A percentile compares a stretch with the other conserved stretches of the same genome.
phyloP scores from a whole-genome alignment of 257 asterid genomes.

The Mitragyna speciosa region DNA sequence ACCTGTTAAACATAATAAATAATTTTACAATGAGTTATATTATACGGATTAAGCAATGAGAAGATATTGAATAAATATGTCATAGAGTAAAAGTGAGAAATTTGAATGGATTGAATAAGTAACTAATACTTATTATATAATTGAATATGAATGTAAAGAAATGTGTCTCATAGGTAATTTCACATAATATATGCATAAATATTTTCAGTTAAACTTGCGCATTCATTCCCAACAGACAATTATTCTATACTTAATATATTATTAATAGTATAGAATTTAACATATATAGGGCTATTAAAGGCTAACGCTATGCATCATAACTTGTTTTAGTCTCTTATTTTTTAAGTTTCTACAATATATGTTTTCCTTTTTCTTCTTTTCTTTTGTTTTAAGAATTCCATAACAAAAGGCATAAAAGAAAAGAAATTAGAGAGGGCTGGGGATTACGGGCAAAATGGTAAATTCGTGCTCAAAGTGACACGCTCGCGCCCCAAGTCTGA shows the following conservation, averaged over 20 bases:
- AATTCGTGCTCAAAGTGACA: neutral
- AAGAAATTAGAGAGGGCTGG: neutral
- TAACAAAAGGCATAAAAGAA: neutral
- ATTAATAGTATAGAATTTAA: neutral
- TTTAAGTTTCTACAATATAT: neutral
- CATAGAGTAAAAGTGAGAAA: no score
- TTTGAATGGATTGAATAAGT: no score
- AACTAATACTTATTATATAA: no score
- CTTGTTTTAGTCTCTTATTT: neutral
- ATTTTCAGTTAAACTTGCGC: neutral
- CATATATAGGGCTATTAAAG: neutral
- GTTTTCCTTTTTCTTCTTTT: neutral
- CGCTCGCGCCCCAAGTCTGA: neutral
- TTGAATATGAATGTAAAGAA: no score
- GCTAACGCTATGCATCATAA: neutral
- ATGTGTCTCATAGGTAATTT: no score
- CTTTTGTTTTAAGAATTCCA: neutral
- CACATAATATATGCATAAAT: no score
- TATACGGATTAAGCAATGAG: no score
- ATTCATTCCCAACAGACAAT: no score
- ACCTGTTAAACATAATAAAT: no score
- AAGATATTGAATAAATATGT: no score
- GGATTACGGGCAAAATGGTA: constrained; percentile 22
- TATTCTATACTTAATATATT: no score
- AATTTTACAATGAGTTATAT: neutral